Evolutionary conservation across 495 filamentous ascomycete genomes (phyloP).

Genomic region (Cryomyces antarcticus): DNA sequence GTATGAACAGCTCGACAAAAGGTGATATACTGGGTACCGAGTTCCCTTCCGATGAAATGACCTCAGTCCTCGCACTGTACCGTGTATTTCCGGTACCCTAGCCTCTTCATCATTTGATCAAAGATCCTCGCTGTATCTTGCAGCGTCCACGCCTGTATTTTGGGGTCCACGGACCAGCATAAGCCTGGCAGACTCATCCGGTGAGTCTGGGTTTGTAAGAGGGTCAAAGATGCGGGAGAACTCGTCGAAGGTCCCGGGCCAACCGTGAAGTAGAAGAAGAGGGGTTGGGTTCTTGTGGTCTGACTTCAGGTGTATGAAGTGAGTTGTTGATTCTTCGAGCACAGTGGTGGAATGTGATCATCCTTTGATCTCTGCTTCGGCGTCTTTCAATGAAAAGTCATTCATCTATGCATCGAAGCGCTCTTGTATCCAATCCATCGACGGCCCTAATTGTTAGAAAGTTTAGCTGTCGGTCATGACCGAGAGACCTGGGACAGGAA

Average conservation of each 20-base stretch:
- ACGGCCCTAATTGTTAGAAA: not conserved
- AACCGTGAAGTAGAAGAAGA: slow-evolving; percentile 20
- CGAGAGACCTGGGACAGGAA: not conserved
- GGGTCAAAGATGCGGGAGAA: slow-evolving; percentile 12
- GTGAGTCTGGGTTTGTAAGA: slow-evolving; percentile 9
- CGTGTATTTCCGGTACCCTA: slow-evolving; percentile 8
- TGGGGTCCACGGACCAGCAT: slow-evolving; percentile 6
- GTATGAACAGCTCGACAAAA: not conserved
- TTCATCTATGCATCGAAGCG: slow-evolving; percentile 3
- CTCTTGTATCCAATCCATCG: slow-evolving; percentile 1
- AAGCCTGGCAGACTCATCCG: slow-evolving; percentile 14
- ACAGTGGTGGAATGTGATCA: slow-evolving; percentile 2
- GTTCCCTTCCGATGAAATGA: slow-evolving; percentile 1
- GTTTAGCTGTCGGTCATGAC: not conserved
- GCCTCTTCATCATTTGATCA: slow-evolving; percentile 6
- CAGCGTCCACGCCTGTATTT: slow-evolving; percentile 5
- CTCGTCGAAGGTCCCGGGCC: slow-evolving; percentile 22
- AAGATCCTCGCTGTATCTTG: slow-evolving; percentile 7
- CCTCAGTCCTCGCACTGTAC: slow-evolving; percentile 7
- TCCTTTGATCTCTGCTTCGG: slow-evolving; percentile 2
- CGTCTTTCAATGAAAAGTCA: slow-evolving; percentile 1
- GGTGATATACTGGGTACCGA: not conserved
- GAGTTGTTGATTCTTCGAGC: slow-evolving; percentile 5
- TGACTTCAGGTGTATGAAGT: slow-evolving; percentile 1
- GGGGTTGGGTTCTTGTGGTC: slow-evolving; percentile 8